phyloP scores from a whole-genome alignment of 148 eudicot species.

The Diospyros kaki region DNA sequence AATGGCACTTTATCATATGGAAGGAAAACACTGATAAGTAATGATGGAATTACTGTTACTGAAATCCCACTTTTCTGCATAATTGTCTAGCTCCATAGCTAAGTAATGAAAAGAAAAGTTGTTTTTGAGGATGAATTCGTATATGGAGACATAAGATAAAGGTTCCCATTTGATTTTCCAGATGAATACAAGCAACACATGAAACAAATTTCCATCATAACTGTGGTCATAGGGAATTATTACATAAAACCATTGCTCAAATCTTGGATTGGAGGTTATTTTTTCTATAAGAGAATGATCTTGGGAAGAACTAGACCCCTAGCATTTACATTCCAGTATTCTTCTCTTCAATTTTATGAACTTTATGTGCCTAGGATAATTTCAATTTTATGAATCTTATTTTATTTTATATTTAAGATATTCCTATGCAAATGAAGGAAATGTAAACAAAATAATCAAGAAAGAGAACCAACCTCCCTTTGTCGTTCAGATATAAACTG shows the following conservation, averaged over 20 bases:
- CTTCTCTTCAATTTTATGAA: background rate
- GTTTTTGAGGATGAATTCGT: background rate
- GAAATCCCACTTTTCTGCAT: background rate
- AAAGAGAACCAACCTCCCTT: conserved; percentile 37
- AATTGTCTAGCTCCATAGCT: background rate
- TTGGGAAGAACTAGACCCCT: background rate
- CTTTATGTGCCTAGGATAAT: background rate
- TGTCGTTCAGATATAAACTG: conserved; percentile 51
- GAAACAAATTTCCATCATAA: background rate
- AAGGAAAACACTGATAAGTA: background rate
- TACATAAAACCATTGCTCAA: background rate
- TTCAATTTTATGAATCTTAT: background rate
- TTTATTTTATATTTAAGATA: background rate
- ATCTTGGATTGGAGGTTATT: background rate
- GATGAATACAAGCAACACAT: background rate
- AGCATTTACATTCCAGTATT: background rate
- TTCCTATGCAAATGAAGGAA: background rate
- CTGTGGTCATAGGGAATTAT: background rate
- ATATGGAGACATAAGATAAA: background rate
- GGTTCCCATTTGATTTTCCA: background rate
- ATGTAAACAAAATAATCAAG: background rate
- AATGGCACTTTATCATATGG: background rate
- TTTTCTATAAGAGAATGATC: background rate
- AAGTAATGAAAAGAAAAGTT: background rate
- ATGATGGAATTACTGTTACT: background rate